A percentile compares a stretch with the other conserved stretches of the same genome.
Conservation (phyloP, 768 basidiomycete species). For the Calvatia gigantea region DNA sequence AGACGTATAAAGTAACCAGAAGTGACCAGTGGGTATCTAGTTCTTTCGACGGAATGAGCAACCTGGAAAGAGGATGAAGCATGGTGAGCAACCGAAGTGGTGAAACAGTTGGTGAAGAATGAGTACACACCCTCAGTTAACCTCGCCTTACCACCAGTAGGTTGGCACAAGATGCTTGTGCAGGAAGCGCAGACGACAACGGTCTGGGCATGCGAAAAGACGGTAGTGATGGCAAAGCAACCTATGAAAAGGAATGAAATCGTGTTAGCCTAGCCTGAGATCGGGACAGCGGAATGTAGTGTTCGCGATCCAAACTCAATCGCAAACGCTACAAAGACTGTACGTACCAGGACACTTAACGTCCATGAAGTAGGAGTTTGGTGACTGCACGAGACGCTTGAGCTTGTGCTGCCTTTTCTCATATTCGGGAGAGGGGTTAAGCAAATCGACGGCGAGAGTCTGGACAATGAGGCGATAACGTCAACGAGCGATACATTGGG, state of each 20-base stretch:
- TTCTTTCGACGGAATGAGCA: conserved; percentile 98
- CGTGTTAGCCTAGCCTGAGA: conserved; percentile 17
- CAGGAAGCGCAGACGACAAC: conserved; percentile 94
- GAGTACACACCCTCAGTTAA: conserved; percentile 86
- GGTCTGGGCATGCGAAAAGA: conserved; percentile 99
- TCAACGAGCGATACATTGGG: background rate
- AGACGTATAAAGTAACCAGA: conserved; percentile 13
- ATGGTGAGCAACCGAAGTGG: conserved; percentile 62
- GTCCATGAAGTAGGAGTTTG: conserved; percentile 99
- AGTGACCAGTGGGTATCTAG: conserved; percentile 36
- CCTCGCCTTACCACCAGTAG: conserved; percentile 96
- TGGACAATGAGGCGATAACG: conserved; percentile 24
- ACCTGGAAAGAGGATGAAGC: too few relatives aligned
- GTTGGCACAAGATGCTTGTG: conserved; percentile 94
- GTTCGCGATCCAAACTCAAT: background rate
- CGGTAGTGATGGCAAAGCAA: conserved; percentile 93
- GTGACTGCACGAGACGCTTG: conserved; percentile 97
- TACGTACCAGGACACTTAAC: conserved; percentile 94
- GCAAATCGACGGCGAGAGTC: conserved; percentile 97
- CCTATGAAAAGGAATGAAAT: conserved; percentile 41
- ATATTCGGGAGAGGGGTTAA: conserved; percentile 87
- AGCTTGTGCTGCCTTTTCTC: conserved; percentile 96
- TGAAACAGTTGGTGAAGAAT: background rate
- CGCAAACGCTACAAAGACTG: background rate
- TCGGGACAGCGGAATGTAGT: conserved; percentile 11